Base-by-base conservation (phyloP, 2,329 filamentous ascomycete genomes). In the Xylaria sp. region DNA sequence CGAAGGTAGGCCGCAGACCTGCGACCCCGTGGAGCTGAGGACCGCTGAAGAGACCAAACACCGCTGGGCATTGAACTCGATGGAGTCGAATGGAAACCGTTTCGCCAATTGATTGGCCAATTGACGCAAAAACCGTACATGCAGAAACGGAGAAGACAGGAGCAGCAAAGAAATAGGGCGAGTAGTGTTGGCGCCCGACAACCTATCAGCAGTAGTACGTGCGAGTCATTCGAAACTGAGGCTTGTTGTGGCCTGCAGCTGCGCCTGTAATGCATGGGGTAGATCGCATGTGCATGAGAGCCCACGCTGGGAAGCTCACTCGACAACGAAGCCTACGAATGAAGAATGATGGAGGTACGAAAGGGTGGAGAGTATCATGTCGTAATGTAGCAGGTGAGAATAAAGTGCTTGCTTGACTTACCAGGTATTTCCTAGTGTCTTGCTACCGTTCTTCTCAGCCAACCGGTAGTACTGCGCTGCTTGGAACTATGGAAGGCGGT, bases 371-470 rank as follows among this genome's bases (percentile, higher is more conserved):
- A 71, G 59, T 60, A 59, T 18, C 18, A 44, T 35, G 40, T n/a
- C 12, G 40, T 4, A 44, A 44, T 44, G 61, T 51, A 55, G 48
- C 60, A 58, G 50, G 58, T 35, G 54, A 68, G n/a, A 71, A 69
- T 70, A 71, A 71, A 66, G 67, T 64, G 72, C 65, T 71, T 69
- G 72, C 65, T 71, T 69, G 88, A 35, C 92, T 81, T 90, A 98
- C 95, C 96, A 99, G 75, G 93, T 92, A 83, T 98, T 98, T 71
- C 96, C 96, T 72, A 98, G 84, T 64, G 90, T 94, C 84, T 97
- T 98, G 81, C 91, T 92, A 60, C 95, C 95, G 78, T 91, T 92
- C 77, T 93, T 86, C 82, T 98, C 96, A 44, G 96, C 94, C 77
- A 95, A 87, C 77, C 95, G 93, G 81, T 97, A 93, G 83, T 98